These are phyloP conservation scores for Scalesia atractyloides DNA, from an alignment of 129 eudicot genomes.

Conservation along the genomic window DNA sequence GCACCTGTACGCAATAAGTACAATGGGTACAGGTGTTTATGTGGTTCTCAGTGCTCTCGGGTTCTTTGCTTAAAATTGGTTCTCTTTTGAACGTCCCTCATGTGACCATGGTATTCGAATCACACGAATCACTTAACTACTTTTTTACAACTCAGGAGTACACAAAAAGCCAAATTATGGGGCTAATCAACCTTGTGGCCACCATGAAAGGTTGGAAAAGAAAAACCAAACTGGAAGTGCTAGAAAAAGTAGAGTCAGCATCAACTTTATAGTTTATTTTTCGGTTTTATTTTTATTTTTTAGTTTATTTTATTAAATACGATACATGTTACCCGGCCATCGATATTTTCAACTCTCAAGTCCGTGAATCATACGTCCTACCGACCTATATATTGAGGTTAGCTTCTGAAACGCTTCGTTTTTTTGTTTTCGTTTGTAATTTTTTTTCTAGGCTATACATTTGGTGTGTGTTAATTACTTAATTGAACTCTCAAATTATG, in stretches of 20 bases:
- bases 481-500: constrained; percentile 6
- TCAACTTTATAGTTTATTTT: constrained; percentile 31
- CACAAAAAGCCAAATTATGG: constrained; percentile 76
- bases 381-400: constrained; percentile 19
- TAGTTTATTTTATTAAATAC: neutral
- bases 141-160: constrained; percentile 59
- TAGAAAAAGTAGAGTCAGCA: constrained; percentile 74
- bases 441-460: neutral
- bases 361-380: neutral
- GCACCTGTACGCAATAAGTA: neutral
- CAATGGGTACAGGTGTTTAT: neutral
- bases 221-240: constrained; percentile 77
- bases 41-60: neutral
- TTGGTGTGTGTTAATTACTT: constrained; percentile 13
- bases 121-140: constrained; percentile 4
- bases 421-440: constrained; percentile 1
- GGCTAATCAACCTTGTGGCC: constrained; percentile 89
- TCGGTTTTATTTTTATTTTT: neutral
- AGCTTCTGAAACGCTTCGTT: constrained; percentile 1
- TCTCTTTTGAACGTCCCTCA: neutral
- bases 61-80: neutral
- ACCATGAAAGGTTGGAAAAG: constrained; percentile 98
- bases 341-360: neutral
- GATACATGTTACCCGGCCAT: neutral
- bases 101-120: neutral